A percentile compares a stretch with the other conserved stretches of the same genome.
These are phyloP conservation scores for Mycena rebaudengoi DNA, from an alignment of 768 basidiomycete genomes.

Conservation along the genomic window DNA sequence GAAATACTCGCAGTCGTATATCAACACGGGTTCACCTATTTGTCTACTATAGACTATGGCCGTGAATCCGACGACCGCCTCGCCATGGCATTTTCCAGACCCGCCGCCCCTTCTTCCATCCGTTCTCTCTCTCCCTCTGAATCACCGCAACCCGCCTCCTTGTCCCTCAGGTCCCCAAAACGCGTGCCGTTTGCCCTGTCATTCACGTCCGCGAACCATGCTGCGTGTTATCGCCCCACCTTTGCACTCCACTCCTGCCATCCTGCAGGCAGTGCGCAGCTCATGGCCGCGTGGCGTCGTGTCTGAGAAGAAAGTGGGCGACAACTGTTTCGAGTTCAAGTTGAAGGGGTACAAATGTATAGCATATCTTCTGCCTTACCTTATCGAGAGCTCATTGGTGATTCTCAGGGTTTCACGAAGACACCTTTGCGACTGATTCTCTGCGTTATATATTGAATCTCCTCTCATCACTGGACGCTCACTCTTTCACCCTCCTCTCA, in stretches of 20 bases:
- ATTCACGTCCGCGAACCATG: conserved; percentile 69
- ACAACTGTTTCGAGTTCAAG: conserved; percentile 81
- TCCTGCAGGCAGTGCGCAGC: conserved; percentile 78
- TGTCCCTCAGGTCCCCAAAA: conserved; percentile 45
- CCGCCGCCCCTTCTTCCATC: conserved; percentile 38
- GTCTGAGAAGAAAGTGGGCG: conserved; percentile 78
- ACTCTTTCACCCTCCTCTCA: conserved; percentile 72
- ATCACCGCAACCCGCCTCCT: conserved; percentile 46
- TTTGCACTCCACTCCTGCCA: conserved; percentile 78
- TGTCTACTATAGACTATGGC: conserved; percentile 81
- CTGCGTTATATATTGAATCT: conserved; percentile 75
- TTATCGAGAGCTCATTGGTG: conserved; percentile 22
- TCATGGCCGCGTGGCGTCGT: conserved; percentile 85
- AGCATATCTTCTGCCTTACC: conserved; percentile 31
- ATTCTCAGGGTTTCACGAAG: conserved; percentile 76
- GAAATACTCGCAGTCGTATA: conserved; percentile 71
- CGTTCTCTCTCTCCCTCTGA: conserved; percentile 45
- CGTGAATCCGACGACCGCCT: conserved; percentile 79
- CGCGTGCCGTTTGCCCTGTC: conserved; percentile 75
- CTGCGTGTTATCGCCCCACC: conserved; percentile 84
- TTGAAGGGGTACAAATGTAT: conserved; percentile 83
- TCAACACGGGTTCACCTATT: conserved; percentile 67
- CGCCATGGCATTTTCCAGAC: conserved; percentile 73
- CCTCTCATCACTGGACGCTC: conserved; percentile 69
- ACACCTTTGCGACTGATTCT: conserved; percentile 78